A percentile compares a stretch with the other conserved stretches of the same genome.
phyloP scores from a whole-genome alignment of 768 basidiomycete species.

The Mycena haematopus region DNA sequence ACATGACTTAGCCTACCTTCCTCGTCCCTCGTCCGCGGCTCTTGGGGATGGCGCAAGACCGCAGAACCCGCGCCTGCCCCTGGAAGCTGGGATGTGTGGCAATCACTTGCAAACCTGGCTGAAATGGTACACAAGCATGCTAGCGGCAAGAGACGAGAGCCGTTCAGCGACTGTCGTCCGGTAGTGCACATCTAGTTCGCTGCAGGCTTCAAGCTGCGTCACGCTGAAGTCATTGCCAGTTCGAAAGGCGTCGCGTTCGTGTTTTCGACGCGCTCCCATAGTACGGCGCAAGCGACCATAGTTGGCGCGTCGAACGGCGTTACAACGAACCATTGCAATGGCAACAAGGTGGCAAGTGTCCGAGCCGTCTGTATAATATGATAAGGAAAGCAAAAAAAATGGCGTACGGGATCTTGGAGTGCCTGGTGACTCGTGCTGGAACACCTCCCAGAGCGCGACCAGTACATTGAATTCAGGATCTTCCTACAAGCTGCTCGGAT shows the following conservation, averaged over 20 bases:
- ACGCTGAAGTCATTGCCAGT: not conserved
- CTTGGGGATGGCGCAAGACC: not conserved
- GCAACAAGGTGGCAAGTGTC: not conserved
- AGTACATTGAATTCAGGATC: no score
- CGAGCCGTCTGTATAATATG: not conserved
- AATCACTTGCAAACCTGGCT: not conserved
- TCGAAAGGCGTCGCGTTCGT: conserved; percentile 2
- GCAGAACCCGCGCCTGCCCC: conserved; percentile 1
- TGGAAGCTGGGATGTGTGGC: conserved; percentile 4
- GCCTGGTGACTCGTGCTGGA: conserved; percentile 4
- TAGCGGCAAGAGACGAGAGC: not conserved
- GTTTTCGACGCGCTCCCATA: conserved; percentile 5
- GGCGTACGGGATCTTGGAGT: not conserved
- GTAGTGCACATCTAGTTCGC: not conserved
- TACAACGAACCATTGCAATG: not conserved
- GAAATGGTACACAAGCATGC: not conserved
- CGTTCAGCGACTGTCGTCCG: not conserved
- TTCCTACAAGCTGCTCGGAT: no score
- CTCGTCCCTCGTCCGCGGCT: not conserved
- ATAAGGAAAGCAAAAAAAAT: not conserved
- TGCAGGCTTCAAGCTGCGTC: not conserved
- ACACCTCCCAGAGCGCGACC: conserved; percentile 5
- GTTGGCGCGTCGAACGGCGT: not conserved
- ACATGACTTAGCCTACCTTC: not conserved
- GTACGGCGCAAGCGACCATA: not conserved